Percentiles rank a stretch among this genome's conserved stretches.
phyloP scores from a whole-genome alignment of 371 early-diverging fungal species.

The Rhizopus microsporus region DNA sequence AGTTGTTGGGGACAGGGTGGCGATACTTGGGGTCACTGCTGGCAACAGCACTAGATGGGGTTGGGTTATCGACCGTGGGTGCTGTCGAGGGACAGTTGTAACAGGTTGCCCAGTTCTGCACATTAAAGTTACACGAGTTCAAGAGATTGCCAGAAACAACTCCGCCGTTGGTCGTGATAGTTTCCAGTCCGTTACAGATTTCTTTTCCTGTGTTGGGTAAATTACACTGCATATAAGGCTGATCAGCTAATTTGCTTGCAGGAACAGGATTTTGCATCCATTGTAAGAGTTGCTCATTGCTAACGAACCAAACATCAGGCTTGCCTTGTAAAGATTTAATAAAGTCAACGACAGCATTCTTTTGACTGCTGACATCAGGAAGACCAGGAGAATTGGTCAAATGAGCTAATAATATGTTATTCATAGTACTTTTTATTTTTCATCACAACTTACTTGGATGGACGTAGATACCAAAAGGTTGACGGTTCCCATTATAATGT shows the following conservation, averaged over 20 bases:
- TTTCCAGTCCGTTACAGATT: slow-evolving; percentile 76
- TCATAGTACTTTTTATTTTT: not conserved
- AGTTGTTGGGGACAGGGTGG: slow-evolving; percentile 61
- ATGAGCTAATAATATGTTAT: slow-evolving; percentile 29
- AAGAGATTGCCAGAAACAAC: slow-evolving; percentile 44
- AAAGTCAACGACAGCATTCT: slow-evolving; percentile 47
- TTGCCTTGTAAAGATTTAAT: slow-evolving; percentile 51
- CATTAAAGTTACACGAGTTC: slow-evolving; percentile 59
- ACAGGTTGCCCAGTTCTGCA: slow-evolving; percentile 63
- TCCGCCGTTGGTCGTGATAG: slow-evolving; percentile 43
- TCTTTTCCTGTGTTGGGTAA: slow-evolving; percentile 64
- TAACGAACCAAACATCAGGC: slow-evolving; percentile 70
- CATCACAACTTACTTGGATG: slow-evolving; percentile 43
- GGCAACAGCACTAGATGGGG: slow-evolving; percentile 45
- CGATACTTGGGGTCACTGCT: slow-evolving; percentile 47
- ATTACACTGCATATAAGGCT: slow-evolving; percentile 62
- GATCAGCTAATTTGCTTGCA: slow-evolving; percentile 53
- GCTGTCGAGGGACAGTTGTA: slow-evolving; percentile 61
- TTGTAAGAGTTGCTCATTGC: slow-evolving; percentile 63
- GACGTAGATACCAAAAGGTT: slow-evolving; percentile 71
- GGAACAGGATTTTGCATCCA: slow-evolving; percentile 77
- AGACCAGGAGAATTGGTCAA: slow-evolving; percentile 43
- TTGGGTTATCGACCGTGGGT: slow-evolving; percentile 58
- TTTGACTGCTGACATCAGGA: slow-evolving; percentile 34
- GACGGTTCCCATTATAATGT: slow-evolving; percentile 66